Percentiles rank a stretch among this genome's conserved stretches.
Evolutionary conservation across 345 rosid species (phyloP).

Genomic region (Acer yangbiense): DNA sequence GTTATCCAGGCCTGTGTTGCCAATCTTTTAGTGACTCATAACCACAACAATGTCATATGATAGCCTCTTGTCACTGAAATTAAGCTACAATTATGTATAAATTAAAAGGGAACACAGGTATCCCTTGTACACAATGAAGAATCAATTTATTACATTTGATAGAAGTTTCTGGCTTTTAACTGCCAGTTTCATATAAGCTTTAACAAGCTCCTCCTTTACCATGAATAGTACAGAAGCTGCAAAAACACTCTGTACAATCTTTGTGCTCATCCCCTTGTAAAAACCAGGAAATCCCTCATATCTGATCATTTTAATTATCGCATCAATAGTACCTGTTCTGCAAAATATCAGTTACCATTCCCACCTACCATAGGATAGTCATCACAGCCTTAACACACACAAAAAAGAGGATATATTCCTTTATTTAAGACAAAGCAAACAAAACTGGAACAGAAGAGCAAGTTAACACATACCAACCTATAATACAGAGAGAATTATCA

Average conservation of each 20-base stretch:
- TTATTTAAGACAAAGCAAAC: conserved; percentile 1
- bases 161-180: conserved; percentile 40
- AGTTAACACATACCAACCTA: background rate
- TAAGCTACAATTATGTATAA: conserved; percentile 12
- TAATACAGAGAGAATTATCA: background rate
- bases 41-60: background rate
- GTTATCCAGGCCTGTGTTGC: conserved; percentile 2
- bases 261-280: conserved; percentile 80
- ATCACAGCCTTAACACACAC: background rate
- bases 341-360: conserved; percentile 16
- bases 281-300: conserved; percentile 61
- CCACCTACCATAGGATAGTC: background rate
- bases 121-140: background rate
- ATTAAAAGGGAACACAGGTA: background rate
- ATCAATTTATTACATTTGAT: conserved; percentile 24
- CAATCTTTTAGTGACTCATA: background rate
- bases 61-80: background rate
- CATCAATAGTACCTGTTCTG: conserved; percentile 60
- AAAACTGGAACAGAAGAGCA: background rate
- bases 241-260: conserved; percentile 75
- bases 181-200: conserved; percentile 45
- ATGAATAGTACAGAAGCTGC: conserved; percentile 79
- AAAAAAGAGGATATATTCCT: background rate
- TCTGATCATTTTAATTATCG: conserved; percentile 61
- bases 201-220: conserved; percentile 72